Evolutionary conservation across 2,329 filamentous ascomycete species (phyloP).

Genomic region (Seiridium cupressi): DNA sequence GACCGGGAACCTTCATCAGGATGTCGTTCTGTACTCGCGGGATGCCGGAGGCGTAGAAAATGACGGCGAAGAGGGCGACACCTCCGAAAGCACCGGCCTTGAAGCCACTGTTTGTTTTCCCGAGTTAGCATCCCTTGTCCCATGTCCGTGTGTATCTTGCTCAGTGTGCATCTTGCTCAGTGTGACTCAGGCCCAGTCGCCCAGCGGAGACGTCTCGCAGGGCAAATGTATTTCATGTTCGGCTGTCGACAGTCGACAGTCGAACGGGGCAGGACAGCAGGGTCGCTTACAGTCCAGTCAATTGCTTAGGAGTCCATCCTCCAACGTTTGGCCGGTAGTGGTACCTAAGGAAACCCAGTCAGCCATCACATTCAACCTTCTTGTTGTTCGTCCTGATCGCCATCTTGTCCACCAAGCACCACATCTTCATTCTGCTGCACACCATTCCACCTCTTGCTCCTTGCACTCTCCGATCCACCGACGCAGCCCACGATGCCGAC

Average conservation of each 20-base stretch:
- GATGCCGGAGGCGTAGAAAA: conserved; percentile 62
- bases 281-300: conserved; percentile 51
- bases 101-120: conserved; percentile 39
- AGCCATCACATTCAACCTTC: conserved; percentile 2
- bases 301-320: conserved; percentile 49
- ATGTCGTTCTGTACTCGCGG: conserved; percentile 60
- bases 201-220: not conserved
- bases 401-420: not conserved
- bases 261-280: not conserved
- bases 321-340: conserved; percentile 53
- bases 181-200: too few relatives aligned
- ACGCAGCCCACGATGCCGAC: not conserved
- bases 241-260: not conserved
- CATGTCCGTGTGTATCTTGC: not conserved
- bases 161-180: too few relatives aligned
- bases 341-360: conserved; percentile 45
- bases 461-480: too few relatives aligned
- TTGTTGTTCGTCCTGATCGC: conserved; percentile 8
- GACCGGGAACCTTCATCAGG: conserved; percentile 57
- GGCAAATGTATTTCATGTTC: too few relatives aligned
- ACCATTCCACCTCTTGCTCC: not conserved
- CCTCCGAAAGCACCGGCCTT: conserved; percentile 55
- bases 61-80: conserved; percentile 54
- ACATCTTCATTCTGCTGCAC: not conserved
- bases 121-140: not conserved